Conservation (phyloP, 1,284 basidiomycete species). For the Sporisorium graminicola region DNA sequence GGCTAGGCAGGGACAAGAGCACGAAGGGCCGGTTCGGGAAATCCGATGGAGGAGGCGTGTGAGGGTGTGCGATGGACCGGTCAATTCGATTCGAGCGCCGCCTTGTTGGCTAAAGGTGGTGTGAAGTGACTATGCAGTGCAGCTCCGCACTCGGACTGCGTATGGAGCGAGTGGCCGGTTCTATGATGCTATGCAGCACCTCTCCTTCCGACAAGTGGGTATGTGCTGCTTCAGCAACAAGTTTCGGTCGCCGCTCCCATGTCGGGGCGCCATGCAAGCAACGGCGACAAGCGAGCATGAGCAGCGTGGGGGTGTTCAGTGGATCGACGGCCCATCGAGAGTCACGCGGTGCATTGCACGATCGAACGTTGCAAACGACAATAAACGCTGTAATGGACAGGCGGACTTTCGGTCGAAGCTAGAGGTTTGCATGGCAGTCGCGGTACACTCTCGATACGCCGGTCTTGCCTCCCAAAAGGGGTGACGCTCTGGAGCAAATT, state of each 20-base stretch:
- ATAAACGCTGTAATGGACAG: conserved; percentile 22
- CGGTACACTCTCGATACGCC: conserved; percentile 5
- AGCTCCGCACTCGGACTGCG: neutral
- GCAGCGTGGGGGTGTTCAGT: conserved; percentile 17
- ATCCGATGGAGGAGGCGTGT: neutral
- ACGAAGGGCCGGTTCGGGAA: neutral
- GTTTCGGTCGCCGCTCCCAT: neutral
- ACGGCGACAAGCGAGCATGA: neutral
- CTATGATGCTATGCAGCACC: conserved; percentile 24
- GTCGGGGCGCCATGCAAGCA: neutral
- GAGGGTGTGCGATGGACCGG: neutral
- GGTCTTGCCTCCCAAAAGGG: neutral
- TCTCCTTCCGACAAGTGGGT: neutral
- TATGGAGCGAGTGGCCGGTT: conserved; percentile 4
- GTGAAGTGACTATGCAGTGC: neutral
- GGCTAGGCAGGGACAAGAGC: neutral
- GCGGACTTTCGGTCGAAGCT: conserved; percentile 24
- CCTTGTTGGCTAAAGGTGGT: neutral
- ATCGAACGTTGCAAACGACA: neutral
- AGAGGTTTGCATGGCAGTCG: neutral
- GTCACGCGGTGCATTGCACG: neutral
- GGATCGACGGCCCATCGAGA: neutral
- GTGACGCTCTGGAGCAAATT: conserved; percentile 4
- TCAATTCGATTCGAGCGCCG: conserved; percentile 6
- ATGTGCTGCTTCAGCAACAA: neutral